These are phyloP conservation scores for Fusarium algeriense DNA, from an alignment of 2,329 filamentous ascomycete genomes.

Conservation along the genomic window DNA sequence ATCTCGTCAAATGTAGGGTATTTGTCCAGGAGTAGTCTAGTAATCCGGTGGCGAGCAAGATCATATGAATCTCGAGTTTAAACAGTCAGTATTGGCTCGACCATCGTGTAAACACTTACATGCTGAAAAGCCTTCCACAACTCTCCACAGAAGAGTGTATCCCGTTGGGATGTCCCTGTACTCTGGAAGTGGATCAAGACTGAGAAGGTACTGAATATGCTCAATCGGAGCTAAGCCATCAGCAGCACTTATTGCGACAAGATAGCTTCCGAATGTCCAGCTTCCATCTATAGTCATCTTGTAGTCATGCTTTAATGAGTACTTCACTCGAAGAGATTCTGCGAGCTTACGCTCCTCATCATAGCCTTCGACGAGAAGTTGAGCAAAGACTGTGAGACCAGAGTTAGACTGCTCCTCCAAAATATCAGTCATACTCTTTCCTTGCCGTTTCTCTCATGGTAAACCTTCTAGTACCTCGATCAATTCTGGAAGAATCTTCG, in stretches of 20 bases:
- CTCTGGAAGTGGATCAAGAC: background rate
- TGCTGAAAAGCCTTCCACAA: too few species aligned
- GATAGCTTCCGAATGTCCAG: background rate
- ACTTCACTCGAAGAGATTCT: rapidly evolving
- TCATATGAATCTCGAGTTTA: background rate
- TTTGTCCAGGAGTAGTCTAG: background rate
- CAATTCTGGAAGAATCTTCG: background rate
- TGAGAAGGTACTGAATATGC: background rate
- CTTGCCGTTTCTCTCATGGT: rapidly evolving
- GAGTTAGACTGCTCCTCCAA: background rate
- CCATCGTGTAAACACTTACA: background rate
- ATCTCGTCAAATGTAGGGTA: background rate
- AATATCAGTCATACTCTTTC: background rate
- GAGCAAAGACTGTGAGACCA: background rate
- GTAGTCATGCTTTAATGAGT: background rate
- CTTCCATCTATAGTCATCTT: background rate
- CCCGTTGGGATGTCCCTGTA: background rate
- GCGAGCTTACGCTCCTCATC: background rate
- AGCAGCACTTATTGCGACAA: background rate
- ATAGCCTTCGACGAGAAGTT: background rate
- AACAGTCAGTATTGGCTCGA: background rate
- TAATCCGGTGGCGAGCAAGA: background rate
- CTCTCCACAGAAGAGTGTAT: too few species aligned
- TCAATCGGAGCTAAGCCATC: background rate
- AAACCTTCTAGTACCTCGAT: background rate